Conservation (phyloP, 2,329 filamentous ascomycete genomes). For the Hypomyces perniciosus region DNA sequence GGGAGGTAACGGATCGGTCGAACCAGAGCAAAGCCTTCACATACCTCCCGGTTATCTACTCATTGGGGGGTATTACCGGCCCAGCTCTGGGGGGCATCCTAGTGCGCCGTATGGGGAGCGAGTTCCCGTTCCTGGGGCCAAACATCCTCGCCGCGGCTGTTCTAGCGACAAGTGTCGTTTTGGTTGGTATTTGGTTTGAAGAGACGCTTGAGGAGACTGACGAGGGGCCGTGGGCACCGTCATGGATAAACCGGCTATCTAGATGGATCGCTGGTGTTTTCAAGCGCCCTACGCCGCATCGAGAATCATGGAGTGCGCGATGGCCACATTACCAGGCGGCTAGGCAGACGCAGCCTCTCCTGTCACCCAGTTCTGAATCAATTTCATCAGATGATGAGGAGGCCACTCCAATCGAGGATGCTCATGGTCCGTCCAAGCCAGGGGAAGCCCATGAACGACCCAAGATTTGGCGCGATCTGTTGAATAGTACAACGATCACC, state of each 20-base stretch:
- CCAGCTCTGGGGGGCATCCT: slow-evolving; percentile 85
- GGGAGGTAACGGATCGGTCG: slow-evolving; percentile 89
- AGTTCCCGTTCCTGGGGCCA: slow-evolving; percentile 77
- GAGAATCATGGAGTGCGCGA: slow-evolving; percentile 33
- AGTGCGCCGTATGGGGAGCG: slow-evolving; percentile 54
- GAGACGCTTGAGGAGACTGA: slow-evolving; percentile 55
- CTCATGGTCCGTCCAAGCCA: slow-evolving; percentile 12
- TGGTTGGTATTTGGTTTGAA: slow-evolving; percentile 75
- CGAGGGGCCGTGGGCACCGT: slow-evolving; percentile 25
- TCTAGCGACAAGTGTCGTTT: slow-evolving; percentile 63
- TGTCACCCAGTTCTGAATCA: slow-evolving; percentile 17
- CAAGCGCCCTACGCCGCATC: slow-evolving; percentile 13
- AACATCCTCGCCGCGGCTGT: slow-evolving; percentile 74
- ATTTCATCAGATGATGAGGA: slow-evolving; percentile 21
- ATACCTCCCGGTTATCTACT: slow-evolving; percentile 94
- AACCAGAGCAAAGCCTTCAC: slow-evolving; percentile 94
- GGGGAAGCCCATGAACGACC: not conserved
- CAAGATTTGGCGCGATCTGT: slow-evolving; percentile 45
- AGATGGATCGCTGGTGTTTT: slow-evolving; percentile 20
- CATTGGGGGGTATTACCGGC: slow-evolving; percentile 86
- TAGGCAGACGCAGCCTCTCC: slow-evolving; percentile 23
- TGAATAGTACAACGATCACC: slow-evolving; percentile 76
- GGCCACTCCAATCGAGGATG: slow-evolving; percentile 10
- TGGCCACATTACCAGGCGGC: slow-evolving; percentile 27
- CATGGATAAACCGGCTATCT: slow-evolving; percentile 27